Conservation (phyloP, 208 protist species). For the Leishmania aethiopica region DNA sequence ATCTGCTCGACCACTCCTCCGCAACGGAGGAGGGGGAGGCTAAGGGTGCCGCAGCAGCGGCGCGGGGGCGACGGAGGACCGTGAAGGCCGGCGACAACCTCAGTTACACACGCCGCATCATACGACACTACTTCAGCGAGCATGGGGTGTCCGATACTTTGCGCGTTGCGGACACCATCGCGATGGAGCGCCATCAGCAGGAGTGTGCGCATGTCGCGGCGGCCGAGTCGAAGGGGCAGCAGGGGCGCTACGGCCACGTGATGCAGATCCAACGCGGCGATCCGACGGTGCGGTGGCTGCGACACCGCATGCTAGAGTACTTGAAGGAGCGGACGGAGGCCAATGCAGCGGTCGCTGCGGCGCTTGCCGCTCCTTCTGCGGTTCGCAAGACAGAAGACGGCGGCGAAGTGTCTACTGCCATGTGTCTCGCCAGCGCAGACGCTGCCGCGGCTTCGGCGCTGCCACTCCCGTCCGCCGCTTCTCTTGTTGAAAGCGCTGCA, state of each 20-base stretch:
- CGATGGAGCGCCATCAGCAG: slow-evolving; percentile 27
- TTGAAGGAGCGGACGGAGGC: slow-evolving; percentile 17
- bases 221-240: neutral
- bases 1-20: slow-evolving; percentile 11
- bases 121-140: slow-evolving; percentile 62
- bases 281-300: slow-evolving; percentile 44
- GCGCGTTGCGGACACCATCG: slow-evolving; percentile 49
- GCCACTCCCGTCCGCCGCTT: neutral
- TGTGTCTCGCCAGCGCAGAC: neutral
- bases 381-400: neutral
- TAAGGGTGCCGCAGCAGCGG: neutral
- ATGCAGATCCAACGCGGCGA: slow-evolving; percentile 51
- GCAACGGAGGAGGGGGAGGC: neutral
- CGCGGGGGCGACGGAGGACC: neutral
- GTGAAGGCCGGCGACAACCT: slow-evolving; percentile 36
- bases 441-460: neutral
- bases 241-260: slow-evolving; percentile 43
- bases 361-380: neutral
- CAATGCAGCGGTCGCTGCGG: neutral
- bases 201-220: slow-evolving; percentile 4
- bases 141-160: slow-evolving; percentile 57
- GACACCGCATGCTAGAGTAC: slow-evolving; percentile 36
- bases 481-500: neutral
- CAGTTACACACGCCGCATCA: slow-evolving; percentile 40
- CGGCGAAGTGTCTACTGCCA: neutral